Evolutionary conservation across 2,329 filamentous ascomycete genomes (phyloP).

Genomic region (Claviceps maximensis): DNA sequence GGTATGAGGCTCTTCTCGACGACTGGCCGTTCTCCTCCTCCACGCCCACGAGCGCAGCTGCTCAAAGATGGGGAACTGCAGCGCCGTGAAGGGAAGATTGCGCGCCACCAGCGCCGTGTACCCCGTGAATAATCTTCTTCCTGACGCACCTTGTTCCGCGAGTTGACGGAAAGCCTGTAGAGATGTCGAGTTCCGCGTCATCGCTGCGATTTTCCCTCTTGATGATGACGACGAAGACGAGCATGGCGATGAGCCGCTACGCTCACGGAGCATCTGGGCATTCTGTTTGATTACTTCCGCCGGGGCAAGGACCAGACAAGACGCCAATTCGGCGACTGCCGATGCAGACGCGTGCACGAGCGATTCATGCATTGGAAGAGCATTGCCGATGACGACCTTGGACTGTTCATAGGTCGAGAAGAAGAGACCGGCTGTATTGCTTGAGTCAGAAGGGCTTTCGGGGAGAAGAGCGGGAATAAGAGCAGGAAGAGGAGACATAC

Average conservation of each 20-base stretch:
- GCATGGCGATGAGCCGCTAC: conserved; percentile 2
- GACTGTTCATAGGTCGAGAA: conserved; percentile 79
- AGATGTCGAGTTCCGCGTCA: conserved; percentile 24
- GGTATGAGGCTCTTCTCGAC: conserved; percentile 9
- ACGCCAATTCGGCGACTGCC: conserved; percentile 65
- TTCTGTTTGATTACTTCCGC: conserved; percentile 91
- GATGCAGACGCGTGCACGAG: conserved; percentile 63
- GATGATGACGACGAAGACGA: neutral
- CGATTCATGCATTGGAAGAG: conserved; percentile 48
- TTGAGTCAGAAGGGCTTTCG: neutral
- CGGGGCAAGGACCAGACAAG: conserved; percentile 75
- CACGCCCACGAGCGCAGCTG: conserved; percentile 44
- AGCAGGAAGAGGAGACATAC: conserved; percentile 27
- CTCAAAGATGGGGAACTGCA: conserved; percentile 85
- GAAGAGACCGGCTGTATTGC: conserved; percentile 57
- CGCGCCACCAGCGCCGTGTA: conserved; percentile 71
- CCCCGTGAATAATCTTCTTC: conserved; percentile 54
- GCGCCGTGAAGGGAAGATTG: conserved; percentile 75
- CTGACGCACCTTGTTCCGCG: conserved; percentile 38
- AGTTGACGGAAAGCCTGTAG: conserved; percentile 35
- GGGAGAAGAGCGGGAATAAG: neutral
- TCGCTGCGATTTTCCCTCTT: conserved; percentile 5
- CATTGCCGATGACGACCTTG: conserved; percentile 46
- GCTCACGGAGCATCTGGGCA: conserved; percentile 59
- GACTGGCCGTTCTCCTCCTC: conserved; percentile 18